Conservation (phyloP, 2,329 filamentous ascomycete genomes). For the Penicillium palitans region DNA sequence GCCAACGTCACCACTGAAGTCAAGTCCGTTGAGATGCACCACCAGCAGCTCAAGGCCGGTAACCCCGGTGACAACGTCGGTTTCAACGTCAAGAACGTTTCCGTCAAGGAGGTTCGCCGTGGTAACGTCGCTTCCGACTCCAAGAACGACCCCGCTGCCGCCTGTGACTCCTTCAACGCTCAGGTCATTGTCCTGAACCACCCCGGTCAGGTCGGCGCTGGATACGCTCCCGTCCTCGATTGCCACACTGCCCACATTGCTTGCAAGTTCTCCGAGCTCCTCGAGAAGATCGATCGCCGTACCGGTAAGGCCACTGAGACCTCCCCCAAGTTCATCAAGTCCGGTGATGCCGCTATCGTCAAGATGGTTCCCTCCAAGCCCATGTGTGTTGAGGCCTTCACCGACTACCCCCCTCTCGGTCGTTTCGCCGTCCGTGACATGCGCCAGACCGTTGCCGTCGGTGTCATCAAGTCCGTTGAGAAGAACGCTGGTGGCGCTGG, state of each 20-base stretch:
- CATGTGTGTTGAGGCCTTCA: conserved; percentile 99
- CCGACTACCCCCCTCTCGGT: conserved; percentile 97
- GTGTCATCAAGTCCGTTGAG: conserved; percentile 67
- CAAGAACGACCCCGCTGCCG: conserved; percentile 97
- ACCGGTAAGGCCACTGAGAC: conserved; percentile 95
- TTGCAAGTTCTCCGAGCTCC: conserved; percentile 99
- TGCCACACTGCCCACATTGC: conserved; percentile 99
- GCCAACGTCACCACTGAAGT: conserved; percentile 99
- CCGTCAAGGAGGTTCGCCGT: conserved; percentile 99
- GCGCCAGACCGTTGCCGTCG: conserved; percentile 48
- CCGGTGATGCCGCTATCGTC: conserved; percentile 99
- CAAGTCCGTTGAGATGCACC: conserved; percentile 99
- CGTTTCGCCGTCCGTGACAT: conserved; percentile 99
- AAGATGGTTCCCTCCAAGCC: conserved; percentile 99
- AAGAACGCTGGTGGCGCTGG: conserved; percentile 60
- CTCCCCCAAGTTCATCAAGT: conserved; percentile 99
- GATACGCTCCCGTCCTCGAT: conserved; percentile 98
- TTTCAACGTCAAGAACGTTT: conserved; percentile 99
- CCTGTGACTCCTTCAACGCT: conserved; percentile 92
- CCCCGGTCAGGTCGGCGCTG: conserved; percentile 98
- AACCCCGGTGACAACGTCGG: conserved; percentile 99
- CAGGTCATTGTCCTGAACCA: conserved; percentile 99
- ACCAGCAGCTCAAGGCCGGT: conserved; percentile 97
- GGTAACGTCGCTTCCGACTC: conserved; percentile 99
- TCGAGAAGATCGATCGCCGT: conserved; percentile 99